phyloP scores from a whole-genome alignment of 1,139 yeast genomes.

The Candida mesenterica region DNA sequence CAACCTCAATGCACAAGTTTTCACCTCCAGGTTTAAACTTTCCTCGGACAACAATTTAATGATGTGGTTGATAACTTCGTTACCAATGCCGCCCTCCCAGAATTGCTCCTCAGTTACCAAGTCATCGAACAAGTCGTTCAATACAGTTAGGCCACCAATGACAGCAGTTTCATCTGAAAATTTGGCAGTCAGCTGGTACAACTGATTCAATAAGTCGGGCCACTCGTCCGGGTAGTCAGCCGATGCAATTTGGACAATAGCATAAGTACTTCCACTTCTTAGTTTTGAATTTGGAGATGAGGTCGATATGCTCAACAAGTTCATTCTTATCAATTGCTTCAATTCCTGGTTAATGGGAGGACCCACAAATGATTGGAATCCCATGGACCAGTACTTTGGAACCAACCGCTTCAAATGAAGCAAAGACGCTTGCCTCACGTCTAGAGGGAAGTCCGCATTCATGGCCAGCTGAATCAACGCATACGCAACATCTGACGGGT shows the following conservation, averaged over 20 bases:
- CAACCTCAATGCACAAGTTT: constrained; percentile 49
- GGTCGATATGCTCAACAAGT: constrained; percentile 53
- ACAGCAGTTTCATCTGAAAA: constrained; percentile 33
- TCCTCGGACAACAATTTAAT: constrained; percentile 35
- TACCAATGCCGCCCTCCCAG: constrained; percentile 69
- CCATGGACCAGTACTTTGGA: constrained; percentile 81
- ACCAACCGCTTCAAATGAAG: constrained; percentile 68
- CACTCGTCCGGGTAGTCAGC: constrained; percentile 95
- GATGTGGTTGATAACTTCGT: constrained; percentile 49
- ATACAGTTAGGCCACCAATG: constrained; percentile 66
- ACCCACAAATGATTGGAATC: constrained; percentile 73
- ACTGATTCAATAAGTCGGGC: constrained; percentile 63
- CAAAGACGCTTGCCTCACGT: constrained; percentile 62
- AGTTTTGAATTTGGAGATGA: constrained; percentile 57
- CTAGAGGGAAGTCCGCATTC: constrained; percentile 22
- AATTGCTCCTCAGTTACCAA: constrained; percentile 84
- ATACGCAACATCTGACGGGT: constrained; percentile 34
- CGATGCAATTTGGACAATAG: constrained; percentile 80
- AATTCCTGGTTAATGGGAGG: constrained; percentile 57
- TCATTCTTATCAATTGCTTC: constrained; percentile 49
- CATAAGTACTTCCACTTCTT: constrained; percentile 66
- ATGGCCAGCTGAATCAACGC: constrained; percentile 28
- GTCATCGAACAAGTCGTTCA: constrained; percentile 83
- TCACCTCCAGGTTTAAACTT: constrained; percentile 34
- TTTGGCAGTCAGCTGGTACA: constrained; percentile 42